Evolutionary conservation across 257 asterid genomes (phyloP).

Genomic region (Craterostigma plantagineum): DNA sequence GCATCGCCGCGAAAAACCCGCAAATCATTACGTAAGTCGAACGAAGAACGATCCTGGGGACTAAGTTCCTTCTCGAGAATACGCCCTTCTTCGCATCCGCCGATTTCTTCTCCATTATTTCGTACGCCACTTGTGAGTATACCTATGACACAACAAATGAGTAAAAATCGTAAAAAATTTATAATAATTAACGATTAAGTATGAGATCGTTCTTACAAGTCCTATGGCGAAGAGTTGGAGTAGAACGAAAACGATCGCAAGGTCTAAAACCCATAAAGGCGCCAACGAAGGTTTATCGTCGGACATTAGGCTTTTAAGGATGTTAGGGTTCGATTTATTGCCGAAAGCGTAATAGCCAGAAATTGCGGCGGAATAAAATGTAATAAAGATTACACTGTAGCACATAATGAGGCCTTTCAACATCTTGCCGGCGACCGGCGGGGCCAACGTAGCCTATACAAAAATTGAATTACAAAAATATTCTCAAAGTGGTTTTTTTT

Average conservation of each 20-base stretch:
- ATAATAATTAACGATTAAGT: too few species aligned
- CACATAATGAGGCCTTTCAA: constrained; percentile 82
- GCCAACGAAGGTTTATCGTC: constrained; percentile 66
- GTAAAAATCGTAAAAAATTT: too few species aligned
- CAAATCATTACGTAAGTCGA: constrained; percentile 45
- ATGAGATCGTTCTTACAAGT: constrained; percentile 20
- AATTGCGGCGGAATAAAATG: constrained; percentile 78
- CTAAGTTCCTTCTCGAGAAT: constrained; percentile 62
- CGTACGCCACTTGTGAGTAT: constrained; percentile 92
- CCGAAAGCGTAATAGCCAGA: constrained; percentile 93
- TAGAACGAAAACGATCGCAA: constrained; percentile 40
- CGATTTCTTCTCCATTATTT: constrained; percentile 82
- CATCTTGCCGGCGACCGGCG: constrained; percentile 94
- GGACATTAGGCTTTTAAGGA: constrained; percentile 57
- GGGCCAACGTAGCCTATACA: constrained; percentile 85
- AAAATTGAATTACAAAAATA: not conserved
- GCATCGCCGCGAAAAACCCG: constrained; percentile 88
- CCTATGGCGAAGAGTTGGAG: constrained; percentile 81
- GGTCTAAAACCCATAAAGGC: constrained; percentile 56
- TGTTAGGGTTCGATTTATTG: constrained; percentile 59
- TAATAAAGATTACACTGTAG: constrained; percentile 59
- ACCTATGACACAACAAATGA: constrained; percentile 22
- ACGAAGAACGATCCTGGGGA: constrained; percentile 76
- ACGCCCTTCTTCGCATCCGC: constrained; percentile 63
- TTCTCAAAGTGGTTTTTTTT: too few species aligned